These are phyloP conservation scores for Cercophora sp. DNA, from an alignment of 495 filamentous ascomycete species.

Conservation along the genomic window DNA sequence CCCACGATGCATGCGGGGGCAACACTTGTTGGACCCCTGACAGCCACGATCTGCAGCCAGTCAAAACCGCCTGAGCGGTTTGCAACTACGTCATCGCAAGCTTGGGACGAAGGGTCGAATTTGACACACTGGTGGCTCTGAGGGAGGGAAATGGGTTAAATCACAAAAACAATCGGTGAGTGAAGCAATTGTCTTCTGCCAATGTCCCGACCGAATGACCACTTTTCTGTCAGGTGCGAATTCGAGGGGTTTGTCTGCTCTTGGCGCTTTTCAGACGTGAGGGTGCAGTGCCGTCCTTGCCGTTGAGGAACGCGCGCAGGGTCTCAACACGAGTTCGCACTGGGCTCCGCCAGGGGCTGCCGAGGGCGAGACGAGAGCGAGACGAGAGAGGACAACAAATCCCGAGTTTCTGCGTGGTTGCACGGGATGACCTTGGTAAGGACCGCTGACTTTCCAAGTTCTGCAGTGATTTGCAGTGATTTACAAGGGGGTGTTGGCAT, in stretches of 20 bases:
- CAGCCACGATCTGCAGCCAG: conserved; percentile 10
- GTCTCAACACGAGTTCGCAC: background rate
- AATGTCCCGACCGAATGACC: no score
- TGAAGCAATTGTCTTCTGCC: background rate
- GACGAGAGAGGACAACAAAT: background rate
- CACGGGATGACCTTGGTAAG: background rate
- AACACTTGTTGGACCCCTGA: background rate
- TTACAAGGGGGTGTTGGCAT: background rate
- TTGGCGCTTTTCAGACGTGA: background rate
- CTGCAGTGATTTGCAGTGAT: conserved; percentile 15
- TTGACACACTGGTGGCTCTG: background rate
- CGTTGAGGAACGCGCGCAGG: background rate
- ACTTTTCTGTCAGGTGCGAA: background rate
- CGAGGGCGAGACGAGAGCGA: background rate
- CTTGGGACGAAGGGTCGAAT: conserved; percentile 1
- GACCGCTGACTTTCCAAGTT: conserved; percentile 11
- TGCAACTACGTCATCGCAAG: conserved; percentile 5
- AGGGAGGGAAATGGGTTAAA: background rate
- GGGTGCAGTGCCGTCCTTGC: background rate
- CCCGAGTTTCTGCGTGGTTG: conserved; percentile 1
- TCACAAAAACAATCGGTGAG: background rate
- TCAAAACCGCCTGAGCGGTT: background rate
- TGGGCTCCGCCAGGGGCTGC: background rate
- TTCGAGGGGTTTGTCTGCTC: background rate
- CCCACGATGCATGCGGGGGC: background rate